Evolutionary conservation across 169 alveolate species (phyloP).

Genomic region (Perkinsus chesapeaki): DNA sequence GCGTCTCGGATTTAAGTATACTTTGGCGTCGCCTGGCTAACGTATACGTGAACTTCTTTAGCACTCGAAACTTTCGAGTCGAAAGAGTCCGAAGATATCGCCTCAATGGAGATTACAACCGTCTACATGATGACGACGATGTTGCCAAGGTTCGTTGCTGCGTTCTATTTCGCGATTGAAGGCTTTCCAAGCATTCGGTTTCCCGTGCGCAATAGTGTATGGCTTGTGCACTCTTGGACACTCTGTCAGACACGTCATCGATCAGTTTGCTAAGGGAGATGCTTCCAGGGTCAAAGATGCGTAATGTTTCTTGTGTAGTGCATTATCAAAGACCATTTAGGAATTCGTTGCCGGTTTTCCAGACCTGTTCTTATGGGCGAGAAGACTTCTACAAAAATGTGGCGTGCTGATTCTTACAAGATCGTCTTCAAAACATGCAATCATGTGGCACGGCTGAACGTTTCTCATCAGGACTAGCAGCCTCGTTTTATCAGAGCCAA

Average conservation of each 20-base stretch:
- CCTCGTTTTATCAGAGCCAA: not conserved
- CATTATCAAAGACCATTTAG: not conserved
- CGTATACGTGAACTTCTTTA: not conserved
- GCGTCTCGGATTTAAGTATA: not conserved
- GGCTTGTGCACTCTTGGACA: not conserved
- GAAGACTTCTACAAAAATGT: not conserved
- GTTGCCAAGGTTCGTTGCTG: not conserved
- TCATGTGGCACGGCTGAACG: not conserved
- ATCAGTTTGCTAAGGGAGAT: not conserved
- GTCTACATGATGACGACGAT: not conserved
- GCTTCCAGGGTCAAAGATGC: not conserved
- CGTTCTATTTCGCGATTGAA: not conserved
- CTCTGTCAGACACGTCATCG: not conserved
- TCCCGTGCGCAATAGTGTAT: not conserved
- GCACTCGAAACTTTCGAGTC: too few relatives aligned
- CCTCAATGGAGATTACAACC: not conserved
- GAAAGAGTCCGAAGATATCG: not conserved
- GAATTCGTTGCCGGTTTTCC: not conserved
- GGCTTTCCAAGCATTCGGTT: not conserved
- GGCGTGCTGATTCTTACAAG: not conserved
- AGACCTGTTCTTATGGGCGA: not conserved
- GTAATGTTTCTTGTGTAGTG: not conserved
- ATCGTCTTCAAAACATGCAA: not conserved
- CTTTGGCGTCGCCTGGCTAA: not conserved
- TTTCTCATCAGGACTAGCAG: not conserved